Conservation (phyloP, 2,329 filamentous ascomycete genomes). For the Acephala macrosclerotiorum region DNA sequence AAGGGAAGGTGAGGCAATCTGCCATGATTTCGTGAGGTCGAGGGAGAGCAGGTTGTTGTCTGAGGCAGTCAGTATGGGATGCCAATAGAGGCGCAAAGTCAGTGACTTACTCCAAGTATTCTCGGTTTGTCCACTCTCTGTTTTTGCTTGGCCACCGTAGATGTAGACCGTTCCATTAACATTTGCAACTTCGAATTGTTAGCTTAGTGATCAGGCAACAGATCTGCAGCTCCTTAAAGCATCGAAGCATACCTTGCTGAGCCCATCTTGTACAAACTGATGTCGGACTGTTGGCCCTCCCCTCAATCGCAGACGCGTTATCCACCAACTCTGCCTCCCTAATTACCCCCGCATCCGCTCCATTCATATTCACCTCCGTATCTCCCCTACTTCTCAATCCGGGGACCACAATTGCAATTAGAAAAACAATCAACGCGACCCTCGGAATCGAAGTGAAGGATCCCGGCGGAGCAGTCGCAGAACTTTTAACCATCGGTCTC, state of each 20-base stretch:
- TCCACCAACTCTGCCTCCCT: conserved; percentile 42
- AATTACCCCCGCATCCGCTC: conserved; percentile 58
- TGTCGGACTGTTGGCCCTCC: conserved; percentile 56
- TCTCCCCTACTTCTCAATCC: conserved; percentile 49
- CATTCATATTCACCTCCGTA: conserved; percentile 46
- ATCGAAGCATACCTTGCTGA: conserved; percentile 61
- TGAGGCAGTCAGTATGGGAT: conserved; percentile 39
- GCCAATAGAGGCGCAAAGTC: neutral
- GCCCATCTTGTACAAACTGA: conserved; percentile 71
- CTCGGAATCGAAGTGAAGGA: conserved; percentile 52
- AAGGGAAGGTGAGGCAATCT: conserved; percentile 67
- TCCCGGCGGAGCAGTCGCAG: conserved; percentile 52
- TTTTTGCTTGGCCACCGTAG: conserved; percentile 74
- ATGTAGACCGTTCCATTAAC: conserved; percentile 80
- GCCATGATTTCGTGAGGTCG: conserved; percentile 78
- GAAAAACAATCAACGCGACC: conserved; percentile 55
- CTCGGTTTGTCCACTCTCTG: conserved; percentile 60
- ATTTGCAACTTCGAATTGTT: conserved; percentile 56
- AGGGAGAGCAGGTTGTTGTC: conserved; percentile 76
- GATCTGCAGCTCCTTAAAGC: conserved; percentile 26
- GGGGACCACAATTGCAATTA: conserved; percentile 59
- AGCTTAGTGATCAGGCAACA: neutral
- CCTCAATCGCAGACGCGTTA: conserved; percentile 44
- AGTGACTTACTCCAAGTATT: conserved; percentile 73
- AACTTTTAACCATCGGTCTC: conserved; percentile 51